Conservation (phyloP, 768 basidiomycete species). For the Gloeostereum incarnatum region DNA sequence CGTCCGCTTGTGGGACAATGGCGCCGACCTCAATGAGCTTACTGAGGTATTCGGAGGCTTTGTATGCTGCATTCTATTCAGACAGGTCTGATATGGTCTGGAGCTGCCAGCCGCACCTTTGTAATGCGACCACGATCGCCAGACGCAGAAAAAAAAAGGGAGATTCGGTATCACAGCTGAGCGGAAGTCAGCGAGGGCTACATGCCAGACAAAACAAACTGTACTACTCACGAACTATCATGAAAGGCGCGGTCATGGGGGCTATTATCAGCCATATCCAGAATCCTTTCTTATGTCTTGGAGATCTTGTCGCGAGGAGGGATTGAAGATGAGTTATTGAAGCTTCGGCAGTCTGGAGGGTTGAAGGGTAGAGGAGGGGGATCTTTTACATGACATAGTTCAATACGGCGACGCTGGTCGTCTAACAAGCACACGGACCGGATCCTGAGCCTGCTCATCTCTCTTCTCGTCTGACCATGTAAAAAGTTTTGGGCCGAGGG, state of each 20-base stretch:
- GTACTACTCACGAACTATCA: slow-evolving; percentile 72
- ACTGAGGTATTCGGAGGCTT: slow-evolving; percentile 59
- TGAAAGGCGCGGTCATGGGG: slow-evolving; percentile 70
- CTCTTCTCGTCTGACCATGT: slow-evolving; percentile 13
- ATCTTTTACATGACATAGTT: slow-evolving; percentile 44
- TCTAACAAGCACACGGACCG: slow-evolving; percentile 10
- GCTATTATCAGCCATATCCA: slow-evolving; percentile 55
- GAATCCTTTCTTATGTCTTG: slow-evolving; percentile 59
- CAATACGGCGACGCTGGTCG: not conserved
- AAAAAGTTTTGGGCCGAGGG: slow-evolving; percentile 45
- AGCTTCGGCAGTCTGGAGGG: slow-evolving; percentile 21
- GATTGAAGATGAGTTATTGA: slow-evolving; percentile 37
- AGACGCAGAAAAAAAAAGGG: slow-evolving; percentile 78
- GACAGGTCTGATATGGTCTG: not conserved
- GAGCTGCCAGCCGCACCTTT: slow-evolving; percentile 34
- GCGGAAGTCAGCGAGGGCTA: not conserved
- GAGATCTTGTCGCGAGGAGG: slow-evolving; percentile 45
- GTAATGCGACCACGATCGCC: slow-evolving; percentile 83
- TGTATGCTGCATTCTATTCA: slow-evolving; percentile 51
- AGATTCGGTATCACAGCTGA: slow-evolving; percentile 75
- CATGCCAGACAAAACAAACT: slow-evolving; percentile 5
- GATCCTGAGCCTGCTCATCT: slow-evolving; percentile 11
- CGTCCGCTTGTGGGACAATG: slow-evolving; percentile 47
- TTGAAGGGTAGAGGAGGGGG: slow-evolving; percentile 52
- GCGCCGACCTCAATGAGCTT: slow-evolving; percentile 44